A percentile compares a stretch with the other conserved stretches of the same genome.
Evolutionary conservation across 176 grass and related monocot species (phyloP).

Genomic region (Paspalum notatum): DNA sequence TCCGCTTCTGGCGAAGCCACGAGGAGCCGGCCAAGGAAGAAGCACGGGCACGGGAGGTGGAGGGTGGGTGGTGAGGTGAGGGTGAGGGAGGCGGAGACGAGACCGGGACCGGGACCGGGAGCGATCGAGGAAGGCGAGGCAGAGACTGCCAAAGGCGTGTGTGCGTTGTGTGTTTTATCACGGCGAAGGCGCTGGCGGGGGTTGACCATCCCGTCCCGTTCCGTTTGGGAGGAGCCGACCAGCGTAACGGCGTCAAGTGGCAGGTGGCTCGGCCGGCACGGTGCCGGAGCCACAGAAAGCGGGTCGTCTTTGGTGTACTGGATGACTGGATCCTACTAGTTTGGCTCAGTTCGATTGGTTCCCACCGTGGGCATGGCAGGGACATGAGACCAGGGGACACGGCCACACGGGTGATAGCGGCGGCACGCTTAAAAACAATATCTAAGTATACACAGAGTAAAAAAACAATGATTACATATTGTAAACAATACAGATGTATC

Average conservation of each 20-base stretch:
- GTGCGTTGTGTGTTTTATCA: constrained; percentile 50
- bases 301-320: constrained; percentile 8
- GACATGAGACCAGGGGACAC: background rate
- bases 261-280: background rate
- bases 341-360: background rate
- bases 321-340: too few species aligned
- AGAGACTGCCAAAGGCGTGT: constrained; percentile 1
- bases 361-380: background rate
- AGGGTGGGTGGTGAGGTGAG: constrained; percentile 18
- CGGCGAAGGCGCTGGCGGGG: background rate
- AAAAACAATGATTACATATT: too few species aligned
- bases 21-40: background rate
- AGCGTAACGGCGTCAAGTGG: constrained; percentile 17
- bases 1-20: constrained; percentile 4
- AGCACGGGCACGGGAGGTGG: background rate
- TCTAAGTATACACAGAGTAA: too few species aligned
- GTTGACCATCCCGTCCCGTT: constrained; percentile 46
- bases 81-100: background rate
- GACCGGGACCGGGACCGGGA: background rate
- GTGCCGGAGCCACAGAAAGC: constrained; percentile 8
- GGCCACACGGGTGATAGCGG: background rate
- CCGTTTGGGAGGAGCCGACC: background rate
- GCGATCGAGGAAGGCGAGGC: background rate
- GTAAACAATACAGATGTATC: too few species aligned
- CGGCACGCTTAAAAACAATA: too few species aligned